Percentiles rank a stretch among this genome's conserved stretches.
phyloP scores from a whole-genome alignment of 2,329 filamentous ascomycete species.

The Ceratocystis cubensis region DNA sequence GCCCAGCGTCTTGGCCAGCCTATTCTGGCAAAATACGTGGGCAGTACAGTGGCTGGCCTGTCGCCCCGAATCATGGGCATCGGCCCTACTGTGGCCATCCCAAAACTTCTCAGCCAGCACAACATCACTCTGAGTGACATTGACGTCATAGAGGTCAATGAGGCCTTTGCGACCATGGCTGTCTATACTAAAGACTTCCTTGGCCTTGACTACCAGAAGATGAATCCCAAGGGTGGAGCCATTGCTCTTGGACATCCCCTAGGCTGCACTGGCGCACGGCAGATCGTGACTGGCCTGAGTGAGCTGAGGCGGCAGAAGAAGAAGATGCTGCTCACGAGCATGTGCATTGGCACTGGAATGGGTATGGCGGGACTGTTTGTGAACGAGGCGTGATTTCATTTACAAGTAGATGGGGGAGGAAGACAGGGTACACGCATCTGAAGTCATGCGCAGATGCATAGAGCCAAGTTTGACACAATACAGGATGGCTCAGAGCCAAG shows the following conservation, averaged over 20 bases:
- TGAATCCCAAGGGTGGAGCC: slow-evolving; percentile 70
- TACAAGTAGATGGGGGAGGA: neutral
- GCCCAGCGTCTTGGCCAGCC: slow-evolving; percentile 78
- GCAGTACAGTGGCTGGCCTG: slow-evolving; percentile 78
- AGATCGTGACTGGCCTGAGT: slow-evolving; percentile 81
- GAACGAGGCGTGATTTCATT: slow-evolving; percentile 35
- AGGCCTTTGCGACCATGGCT: slow-evolving; percentile 96
- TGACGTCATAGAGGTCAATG: slow-evolving; percentile 88
- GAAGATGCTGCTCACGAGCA: slow-evolving; percentile 83
- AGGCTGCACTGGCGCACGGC: slow-evolving; percentile 63
- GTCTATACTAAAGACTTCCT: slow-evolving; percentile 77
- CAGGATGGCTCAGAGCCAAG: no score
- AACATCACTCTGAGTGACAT: slow-evolving; percentile 68
- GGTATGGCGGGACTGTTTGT: slow-evolving; percentile 57
- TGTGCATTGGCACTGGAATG: slow-evolving; percentile 66
- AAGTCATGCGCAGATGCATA: no score
- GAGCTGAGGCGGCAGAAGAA: slow-evolving; percentile 75
- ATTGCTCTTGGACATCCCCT: slow-evolving; percentile 75
- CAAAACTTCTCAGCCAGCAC: slow-evolving; percentile 74
- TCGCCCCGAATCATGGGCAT: slow-evolving; percentile 96
- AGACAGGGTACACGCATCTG: neutral
- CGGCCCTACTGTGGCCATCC: slow-evolving; percentile 59
- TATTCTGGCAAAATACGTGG: slow-evolving; percentile 88
- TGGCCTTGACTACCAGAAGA: slow-evolving; percentile 58
- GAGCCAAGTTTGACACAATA: no score